Conservation (phyloP, 2,329 filamentous ascomycete species). For the Trichophyton benhamiae region DNA sequence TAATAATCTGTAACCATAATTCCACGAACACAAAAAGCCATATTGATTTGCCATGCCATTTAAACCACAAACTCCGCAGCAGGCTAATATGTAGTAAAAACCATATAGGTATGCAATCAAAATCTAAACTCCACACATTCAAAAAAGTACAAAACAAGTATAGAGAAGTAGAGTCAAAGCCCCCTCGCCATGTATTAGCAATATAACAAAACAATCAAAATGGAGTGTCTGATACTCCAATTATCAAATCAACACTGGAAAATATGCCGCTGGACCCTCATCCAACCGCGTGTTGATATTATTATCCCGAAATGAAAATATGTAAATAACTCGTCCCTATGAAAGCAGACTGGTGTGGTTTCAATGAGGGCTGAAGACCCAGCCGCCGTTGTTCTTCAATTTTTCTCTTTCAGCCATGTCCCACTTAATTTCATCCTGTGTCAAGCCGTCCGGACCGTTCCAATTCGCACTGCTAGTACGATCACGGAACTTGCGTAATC, state of each 20-base stretch:
- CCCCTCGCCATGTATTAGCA: background rate
- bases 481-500: slow-evolving; percentile 75
- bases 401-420: slow-evolving; percentile 70
- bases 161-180: background rate
- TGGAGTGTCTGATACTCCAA: background rate
- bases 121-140: slow-evolving; percentile 3
- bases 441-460: slow-evolving; percentile 68
- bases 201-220: background rate
- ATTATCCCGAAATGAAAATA: background rate
- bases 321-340: background rate
- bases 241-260: background rate
- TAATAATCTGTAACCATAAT: background rate
- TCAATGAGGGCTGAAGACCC: slow-evolving; percentile 44
- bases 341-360: background rate
- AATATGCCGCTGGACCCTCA: background rate
- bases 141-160: background rate
- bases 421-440: slow-evolving; percentile 71
- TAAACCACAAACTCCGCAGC: background rate
- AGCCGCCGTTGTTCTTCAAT: slow-evolving; percentile 70
- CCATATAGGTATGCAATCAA: background rate
- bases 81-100: background rate
- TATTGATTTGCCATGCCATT: background rate
- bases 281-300: background rate
- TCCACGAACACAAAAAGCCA: background rate
- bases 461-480: slow-evolving; percentile 93